Base-by-base conservation (phyloP, 2,329 filamentous ascomycete species). In the Neoarthrinium moseri region DNA sequence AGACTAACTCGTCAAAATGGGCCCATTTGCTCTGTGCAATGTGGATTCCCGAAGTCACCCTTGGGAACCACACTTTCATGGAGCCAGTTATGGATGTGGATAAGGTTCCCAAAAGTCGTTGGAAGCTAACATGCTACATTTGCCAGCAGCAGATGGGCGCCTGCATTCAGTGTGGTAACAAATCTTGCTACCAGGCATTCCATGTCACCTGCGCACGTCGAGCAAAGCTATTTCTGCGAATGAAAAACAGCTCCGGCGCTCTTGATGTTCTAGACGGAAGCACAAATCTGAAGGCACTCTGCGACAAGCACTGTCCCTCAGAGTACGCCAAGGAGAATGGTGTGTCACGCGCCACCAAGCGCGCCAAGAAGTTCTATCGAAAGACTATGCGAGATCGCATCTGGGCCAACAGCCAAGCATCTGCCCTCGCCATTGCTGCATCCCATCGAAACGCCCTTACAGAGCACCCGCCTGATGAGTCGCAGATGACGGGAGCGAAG, bases 11-110 rank as follows among this genome's bases (percentile, higher is more conserved):
- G 3, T 91, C 91, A 3, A 94, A 95, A 69, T 99, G 94, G 94
- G 89, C 92, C 21, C 94, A 99, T 76, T 71, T 99, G 10, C 81
- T 99, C 7, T 99, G 94, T 63, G 90, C 94, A 24, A 94, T 97
- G 73, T 99, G 94, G 94, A 96, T 99, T 58, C 94, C 94, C 0
- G 94, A 99, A 69, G 90, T 97, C 6, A 92, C 89, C 4, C 81
- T 99, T 40, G 94, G 91, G 12, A 99, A 99, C 61, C 87, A 90
- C 51, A 96, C 91, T 6, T 94, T 97, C 63, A 96, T 97, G 89
- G 94, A 99, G 61, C 94, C 94, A 1, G 91, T 99, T 41, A 95
- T 94, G 75, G 94, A 97, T 56, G 89, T 99, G 27, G 94, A 99
- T 64, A 96, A 96, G 67, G 92, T 99, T 3, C 94, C 94, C 1